phyloP scores from a whole-genome alignment of 805 yeast genomes.

The Candida rishiriensis region DNA sequence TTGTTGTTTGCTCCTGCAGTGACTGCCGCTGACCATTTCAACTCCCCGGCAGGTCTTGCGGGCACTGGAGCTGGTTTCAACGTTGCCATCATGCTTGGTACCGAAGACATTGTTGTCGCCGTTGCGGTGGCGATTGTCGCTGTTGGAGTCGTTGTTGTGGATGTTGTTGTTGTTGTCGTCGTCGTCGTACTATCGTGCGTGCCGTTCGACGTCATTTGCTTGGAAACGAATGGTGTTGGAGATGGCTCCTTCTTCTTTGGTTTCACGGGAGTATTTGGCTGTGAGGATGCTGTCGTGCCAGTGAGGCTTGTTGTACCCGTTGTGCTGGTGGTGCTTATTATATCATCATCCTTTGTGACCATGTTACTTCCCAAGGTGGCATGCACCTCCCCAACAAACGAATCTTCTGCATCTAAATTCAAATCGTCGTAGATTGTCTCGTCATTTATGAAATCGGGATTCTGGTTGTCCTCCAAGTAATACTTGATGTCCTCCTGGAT shows the following conservation, averaged over 20 bases:
- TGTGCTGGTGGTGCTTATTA: neutral
- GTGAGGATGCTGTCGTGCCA: conserved; percentile 5
- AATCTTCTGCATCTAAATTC: conserved; percentile 51
- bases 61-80: conserved; percentile 35
- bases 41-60: conserved; percentile 25
- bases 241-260: conserved; percentile 12
- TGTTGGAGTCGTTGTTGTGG: conserved; percentile 3
- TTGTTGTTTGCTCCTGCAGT: conserved; percentile 16
- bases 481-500: conserved; percentile 88
- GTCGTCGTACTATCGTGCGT: conserved; percentile 9
- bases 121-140: conserved; percentile 3
- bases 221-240: conserved; percentile 7
- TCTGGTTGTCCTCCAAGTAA: conserved; percentile 90
- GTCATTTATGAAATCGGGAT: conserved; percentile 90
- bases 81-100: conserved; percentile 25
- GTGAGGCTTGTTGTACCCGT: too few species aligned
- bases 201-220: conserved; percentile 5
- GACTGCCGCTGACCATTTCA: conserved; percentile 33
- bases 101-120: conserved; percentile 4
- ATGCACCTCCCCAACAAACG: conserved; percentile 28
- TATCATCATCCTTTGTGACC: conserved; percentile 16
- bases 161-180: conserved; percentile 4
- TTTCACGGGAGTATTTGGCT: conserved; percentile 11
- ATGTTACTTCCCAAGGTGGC: conserved; percentile 9
- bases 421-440: conserved; percentile 90